Evolutionary conservation across 768 basidiomycete species (phyloP), one percentile per base, ranked within the genome.

Genomic region (Albatrellus ellisii): DNA sequence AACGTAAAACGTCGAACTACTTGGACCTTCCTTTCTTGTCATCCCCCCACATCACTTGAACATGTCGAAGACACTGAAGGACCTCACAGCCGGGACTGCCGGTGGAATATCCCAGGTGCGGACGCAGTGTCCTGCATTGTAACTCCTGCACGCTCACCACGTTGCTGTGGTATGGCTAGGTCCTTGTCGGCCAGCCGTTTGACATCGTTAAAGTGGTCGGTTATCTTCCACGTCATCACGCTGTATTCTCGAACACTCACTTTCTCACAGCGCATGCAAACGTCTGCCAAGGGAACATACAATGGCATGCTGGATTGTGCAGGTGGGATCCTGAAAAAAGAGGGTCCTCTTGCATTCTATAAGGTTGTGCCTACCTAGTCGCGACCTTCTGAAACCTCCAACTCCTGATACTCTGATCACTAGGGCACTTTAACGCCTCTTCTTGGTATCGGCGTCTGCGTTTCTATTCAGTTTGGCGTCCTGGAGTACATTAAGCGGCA

Each of bases 171-270:
- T 18, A 27, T 42, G 46, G 41, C 17, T 41, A 87, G 83, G 84
- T 89, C 46, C 68, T 90, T 35, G 87, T 90, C 36, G 89, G 88
- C 36, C 87, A 94, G 60, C 91, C 91, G 10, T 97, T 97, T 61
- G 91, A 97, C 61, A 91, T 94, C 49, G 86, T 91, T 64, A 95
- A 95, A 79, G 87, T 91, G 64, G 87, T 89, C 56, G 57, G 84
- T 75, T 26, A 38, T 41, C 15, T 26, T 11, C 26, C 29, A 10
- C 41, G 34, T 27, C 26, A n/a, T n/a, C 14, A 46, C 51, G 46
- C 34, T 39, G 21, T 26, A 37, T n/a, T 21, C 17, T 39, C 41
- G 47, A 33, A 47, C 46, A 39, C 38, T 42, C 50, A 44, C 45
- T 26, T 27, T 32, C 7, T 17, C 20, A 18, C 20, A 90, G 88